Evolutionary conservation across 345 rosid species (phyloP).

Genomic region (Conringia planisiliqua): DNA sequence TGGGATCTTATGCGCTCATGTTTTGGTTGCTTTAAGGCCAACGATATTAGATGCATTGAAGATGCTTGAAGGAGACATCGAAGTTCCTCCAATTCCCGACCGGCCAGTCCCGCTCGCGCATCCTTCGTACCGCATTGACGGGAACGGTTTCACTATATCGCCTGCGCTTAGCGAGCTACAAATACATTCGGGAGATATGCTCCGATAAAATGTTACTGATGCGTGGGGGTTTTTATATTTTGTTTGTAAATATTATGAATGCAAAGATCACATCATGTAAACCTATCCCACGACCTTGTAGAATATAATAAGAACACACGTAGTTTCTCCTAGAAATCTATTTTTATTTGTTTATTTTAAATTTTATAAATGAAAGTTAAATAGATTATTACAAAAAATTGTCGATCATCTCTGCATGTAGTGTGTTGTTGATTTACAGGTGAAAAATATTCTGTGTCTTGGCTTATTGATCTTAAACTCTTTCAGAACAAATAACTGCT

Average conservation of each 20-base stretch:
- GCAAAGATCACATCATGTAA: neutral
- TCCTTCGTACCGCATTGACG: constrained; percentile 31
- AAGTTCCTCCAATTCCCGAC: constrained; percentile 75
- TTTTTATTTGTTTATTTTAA: no score
- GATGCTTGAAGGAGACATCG: constrained; percentile 91
- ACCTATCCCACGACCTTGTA: neutral
- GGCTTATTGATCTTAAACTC: no score
- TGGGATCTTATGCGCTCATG: constrained; percentile 86
- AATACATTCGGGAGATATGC: constrained; percentile 28
- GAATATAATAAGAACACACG: neutral
- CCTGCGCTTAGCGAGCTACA: constrained; percentile 30
- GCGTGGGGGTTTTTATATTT: neutral
- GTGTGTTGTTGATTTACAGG: no score
- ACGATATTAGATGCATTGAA: constrained; percentile 74
- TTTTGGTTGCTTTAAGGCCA: constrained; percentile 90
- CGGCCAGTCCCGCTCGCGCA: constrained; percentile 52
- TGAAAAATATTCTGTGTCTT: no score
- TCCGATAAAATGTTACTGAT: no score
- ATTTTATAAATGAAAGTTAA: no score
- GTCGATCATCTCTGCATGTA: no score
- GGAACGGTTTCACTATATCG: constrained; percentile 30
- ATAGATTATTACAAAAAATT: neutral
- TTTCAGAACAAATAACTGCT: no score
- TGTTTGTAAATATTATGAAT: constrained; percentile 13
- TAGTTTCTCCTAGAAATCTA: neutral